Evolutionary conservation across 805 yeast genomes (phyloP).

Genomic region (Cyberlindnera euphorbiae): DNA sequence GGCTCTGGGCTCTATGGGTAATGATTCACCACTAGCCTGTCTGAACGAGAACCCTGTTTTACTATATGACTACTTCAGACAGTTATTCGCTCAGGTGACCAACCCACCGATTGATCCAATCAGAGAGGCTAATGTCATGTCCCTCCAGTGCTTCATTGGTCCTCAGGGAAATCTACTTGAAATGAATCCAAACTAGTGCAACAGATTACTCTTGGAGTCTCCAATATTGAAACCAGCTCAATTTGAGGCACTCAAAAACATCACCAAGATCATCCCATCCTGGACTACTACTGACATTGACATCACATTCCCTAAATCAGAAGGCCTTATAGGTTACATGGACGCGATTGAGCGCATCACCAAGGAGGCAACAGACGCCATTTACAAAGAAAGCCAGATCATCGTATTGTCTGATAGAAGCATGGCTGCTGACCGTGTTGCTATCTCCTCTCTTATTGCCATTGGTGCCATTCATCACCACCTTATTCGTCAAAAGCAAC

Average conservation of each 20-base stretch:
- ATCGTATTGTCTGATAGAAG: constrained; percentile 72
- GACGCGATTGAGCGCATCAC: constrained; percentile 83
- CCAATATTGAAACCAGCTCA: constrained; percentile 78
- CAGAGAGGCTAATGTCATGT: constrained; percentile 95
- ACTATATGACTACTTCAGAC: constrained; percentile 90
- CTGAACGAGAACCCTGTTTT: constrained; percentile 88
- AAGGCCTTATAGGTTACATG: constrained; percentile 83
- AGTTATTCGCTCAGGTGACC: constrained; percentile 95
- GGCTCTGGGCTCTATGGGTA: constrained; percentile 98
- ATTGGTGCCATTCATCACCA: constrained; percentile 96
- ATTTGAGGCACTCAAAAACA: constrained; percentile 67
- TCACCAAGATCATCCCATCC: constrained; percentile 70
- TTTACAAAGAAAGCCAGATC: constrained; percentile 68
- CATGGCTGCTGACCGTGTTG: constrained; percentile 56
- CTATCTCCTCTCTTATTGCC: constrained; percentile 88
- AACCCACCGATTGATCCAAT: constrained; percentile 99
- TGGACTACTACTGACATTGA: constrained; percentile 85
- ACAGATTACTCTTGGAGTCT: constrained; percentile 74
- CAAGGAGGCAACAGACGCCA: constrained; percentile 79
- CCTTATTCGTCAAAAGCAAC: constrained; percentile 90
- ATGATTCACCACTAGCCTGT: constrained; percentile 94
- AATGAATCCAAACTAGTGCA: constrained; percentile 89
- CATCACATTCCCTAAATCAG: constrained; percentile 78
- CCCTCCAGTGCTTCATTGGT: constrained; percentile 93
- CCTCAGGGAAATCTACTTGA: constrained; percentile 97